A percentile compares a stretch with the other conserved stretches of the same genome.
phyloP scores from a whole-genome alignment of 371 early-diverging fungal genomes.

The Zancudomyces culisetae region DNA sequence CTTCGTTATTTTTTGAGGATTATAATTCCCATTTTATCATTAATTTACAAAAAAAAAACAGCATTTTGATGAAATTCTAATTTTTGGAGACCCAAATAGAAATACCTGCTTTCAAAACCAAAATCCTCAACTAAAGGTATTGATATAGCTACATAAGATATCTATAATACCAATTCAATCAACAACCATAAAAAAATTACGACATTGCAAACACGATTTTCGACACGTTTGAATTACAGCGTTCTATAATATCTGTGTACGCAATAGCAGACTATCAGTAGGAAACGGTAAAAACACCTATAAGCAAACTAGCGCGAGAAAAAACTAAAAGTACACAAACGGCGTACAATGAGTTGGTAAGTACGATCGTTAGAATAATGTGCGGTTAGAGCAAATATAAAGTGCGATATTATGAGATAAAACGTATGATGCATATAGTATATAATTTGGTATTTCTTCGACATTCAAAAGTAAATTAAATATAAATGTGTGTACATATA shows the following conservation, averaged over 20 bases:
- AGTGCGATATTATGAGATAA: neutral
- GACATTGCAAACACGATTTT: neutral
- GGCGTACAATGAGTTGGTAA: neutral
- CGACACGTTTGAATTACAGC: too few relatives aligned
- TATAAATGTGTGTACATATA: neutral
- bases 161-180: neutral
- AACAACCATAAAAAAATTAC: neutral
- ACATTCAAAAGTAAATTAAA: neutral
- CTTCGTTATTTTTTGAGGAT: neutral
- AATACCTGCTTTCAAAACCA: neutral
- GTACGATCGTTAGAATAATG: neutral
- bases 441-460: neutral
- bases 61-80: neutral
- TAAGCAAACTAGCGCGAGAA: too few relatives aligned
- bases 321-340: too few relatives aligned
- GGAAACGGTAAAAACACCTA: too few relatives aligned
- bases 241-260: neutral
- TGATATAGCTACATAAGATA: neutral
- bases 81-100: neutral
- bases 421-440: neutral
- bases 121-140: neutral
- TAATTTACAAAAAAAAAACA: neutral
- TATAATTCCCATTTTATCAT: neutral
- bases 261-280: neutral
- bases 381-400: neutral